phyloP scores from a whole-genome alignment of 2,329 filamentous ascomycete species.

The Endocalyx cinctus region DNA sequence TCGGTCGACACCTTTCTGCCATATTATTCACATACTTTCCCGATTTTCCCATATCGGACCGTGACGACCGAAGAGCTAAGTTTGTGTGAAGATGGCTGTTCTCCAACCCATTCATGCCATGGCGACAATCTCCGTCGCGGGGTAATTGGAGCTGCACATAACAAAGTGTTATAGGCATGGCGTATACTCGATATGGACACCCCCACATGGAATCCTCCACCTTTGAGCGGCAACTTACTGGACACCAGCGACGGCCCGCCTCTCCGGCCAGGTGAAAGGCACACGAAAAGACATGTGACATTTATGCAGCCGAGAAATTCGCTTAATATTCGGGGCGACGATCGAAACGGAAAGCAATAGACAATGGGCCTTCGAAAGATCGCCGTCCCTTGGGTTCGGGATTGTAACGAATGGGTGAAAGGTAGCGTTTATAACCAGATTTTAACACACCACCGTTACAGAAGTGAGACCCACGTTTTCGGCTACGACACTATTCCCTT shows the following conservation, averaged over 20 bases:
- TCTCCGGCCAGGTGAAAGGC: slow-evolving; percentile 14
- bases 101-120: slow-evolving; percentile 19
- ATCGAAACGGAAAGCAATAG: slow-evolving; percentile 16
- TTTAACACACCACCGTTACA: too few species aligned
- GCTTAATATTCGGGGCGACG: too few species aligned
- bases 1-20: too few species aligned
- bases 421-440: too few species aligned
- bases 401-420: slow-evolving; percentile 17
- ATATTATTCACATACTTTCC: slow-evolving; percentile 20
- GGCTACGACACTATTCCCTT: too few species aligned
- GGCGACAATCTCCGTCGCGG: slow-evolving; percentile 27
- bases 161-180: not conserved
- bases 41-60: slow-evolving; percentile 45
- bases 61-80: slow-evolving; percentile 41
- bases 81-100: slow-evolving; percentile 21
- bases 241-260: slow-evolving; percentile 25
- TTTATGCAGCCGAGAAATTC: slow-evolving; percentile 8
- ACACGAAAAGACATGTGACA: slow-evolving; percentile 5
- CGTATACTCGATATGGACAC: slow-evolving; percentile 1
- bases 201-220: slow-evolving; percentile 20
- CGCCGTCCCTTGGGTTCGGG: slow-evolving; percentile 20
- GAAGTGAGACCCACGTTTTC: too few species aligned
- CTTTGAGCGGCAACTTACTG: slow-evolving; percentile 22
- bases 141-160: slow-evolving; percentile 24
- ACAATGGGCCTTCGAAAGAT: slow-evolving; percentile 15